Evolutionary conservation across 2,329 filamentous ascomycete species (phyloP), one percentile per base, ranked within the genome.

Genomic region (Pestalotiopsis sp.): DNA sequence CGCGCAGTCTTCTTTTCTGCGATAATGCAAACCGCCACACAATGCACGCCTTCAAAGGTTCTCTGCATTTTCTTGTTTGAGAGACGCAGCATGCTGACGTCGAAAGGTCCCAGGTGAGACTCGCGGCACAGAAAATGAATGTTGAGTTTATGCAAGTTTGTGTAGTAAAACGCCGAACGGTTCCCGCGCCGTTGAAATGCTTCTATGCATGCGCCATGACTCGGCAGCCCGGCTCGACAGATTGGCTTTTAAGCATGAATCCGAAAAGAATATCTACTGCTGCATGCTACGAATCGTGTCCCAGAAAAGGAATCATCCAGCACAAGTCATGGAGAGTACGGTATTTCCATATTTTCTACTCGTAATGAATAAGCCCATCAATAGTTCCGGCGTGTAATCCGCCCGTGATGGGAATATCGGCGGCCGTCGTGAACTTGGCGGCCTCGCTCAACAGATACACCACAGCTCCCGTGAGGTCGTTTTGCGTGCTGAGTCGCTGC

Each of bases 391-490:
- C 76, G 70, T 81, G 79, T 13, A 83, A 65, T 1, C 82, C 83
- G 2, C 83, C 83, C 1, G 81, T 83, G 26, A 84, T 81, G 3
- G 75, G 74, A 67, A 84, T 81, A 68, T 84, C 82, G 1, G 79
- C 76, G 1, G 78, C 81, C 0, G 81, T 83, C 3, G 81, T 84
- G 69, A 80, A 80, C 13, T 75, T 73, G 22, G 81, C 74, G 7
- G 81, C 82, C 71, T 85, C 82, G 59, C 80, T 81, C 26, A 84
- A 69, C 17, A 83, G 71, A 68, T 83, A 84, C 9, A 81, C 74
- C 3, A 81, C 78, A 1, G 82, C 80, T 1, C 77, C 78, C 0
- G 79, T 81, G 3, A 84, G 75, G 69, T 84, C 82, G 35, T 81
- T 79, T 68, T 79, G 77, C 0, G 74, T 80, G 58, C 81, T 80